phyloP scores from a whole-genome alignment of 129 eudicot species.

The Escallonia herrerae region DNA sequence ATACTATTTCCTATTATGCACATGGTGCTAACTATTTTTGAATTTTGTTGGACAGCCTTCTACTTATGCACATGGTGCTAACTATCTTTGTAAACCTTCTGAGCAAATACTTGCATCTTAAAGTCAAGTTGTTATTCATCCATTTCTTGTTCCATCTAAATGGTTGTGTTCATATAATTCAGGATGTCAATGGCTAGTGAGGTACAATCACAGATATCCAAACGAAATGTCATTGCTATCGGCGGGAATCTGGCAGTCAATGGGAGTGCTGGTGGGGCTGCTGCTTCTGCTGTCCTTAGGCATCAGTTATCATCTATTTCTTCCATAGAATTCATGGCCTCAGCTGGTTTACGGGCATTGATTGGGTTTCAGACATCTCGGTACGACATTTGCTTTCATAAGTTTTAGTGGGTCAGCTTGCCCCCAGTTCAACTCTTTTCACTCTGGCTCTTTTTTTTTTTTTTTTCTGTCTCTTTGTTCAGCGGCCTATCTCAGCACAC shows the following conservation, averaged over 20 bases:
- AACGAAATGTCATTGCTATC: constrained; percentile 51
- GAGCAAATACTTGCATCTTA: too few species aligned
- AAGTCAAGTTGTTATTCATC: neutral
- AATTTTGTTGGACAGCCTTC: too few species aligned
- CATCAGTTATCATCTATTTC: constrained; percentile 76
- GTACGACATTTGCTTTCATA: constrained; percentile 22
- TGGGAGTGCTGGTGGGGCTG: constrained; percentile 71
- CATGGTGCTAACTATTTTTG: too few species aligned
- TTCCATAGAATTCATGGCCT: constrained; percentile 63
- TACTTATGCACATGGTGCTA: too few species aligned
- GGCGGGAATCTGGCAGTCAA: constrained; percentile 92
- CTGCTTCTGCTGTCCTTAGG: constrained; percentile 62
- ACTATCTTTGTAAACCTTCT: too few species aligned
- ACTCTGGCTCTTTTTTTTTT: neutral
- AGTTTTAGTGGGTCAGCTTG: neutral
- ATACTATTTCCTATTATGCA: too few species aligned
- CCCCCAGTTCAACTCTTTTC: neutral
- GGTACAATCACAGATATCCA: constrained; percentile 79
- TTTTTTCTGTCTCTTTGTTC: constrained; percentile 22
- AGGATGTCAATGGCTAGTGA: constrained; percentile 94
- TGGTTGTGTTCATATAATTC: constrained; percentile 9
- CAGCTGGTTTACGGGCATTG: constrained; percentile 70
- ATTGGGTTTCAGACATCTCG: constrained; percentile 78
- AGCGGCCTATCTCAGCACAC: constrained; percentile 69
- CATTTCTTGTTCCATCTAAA: neutral